A percentile compares a stretch with the other conserved stretches of the same genome.
These are phyloP conservation scores for Cladophialophora carrionii DNA, from an alignment of 2,329 filamentous ascomycete species.

Conservation along the genomic window DNA sequence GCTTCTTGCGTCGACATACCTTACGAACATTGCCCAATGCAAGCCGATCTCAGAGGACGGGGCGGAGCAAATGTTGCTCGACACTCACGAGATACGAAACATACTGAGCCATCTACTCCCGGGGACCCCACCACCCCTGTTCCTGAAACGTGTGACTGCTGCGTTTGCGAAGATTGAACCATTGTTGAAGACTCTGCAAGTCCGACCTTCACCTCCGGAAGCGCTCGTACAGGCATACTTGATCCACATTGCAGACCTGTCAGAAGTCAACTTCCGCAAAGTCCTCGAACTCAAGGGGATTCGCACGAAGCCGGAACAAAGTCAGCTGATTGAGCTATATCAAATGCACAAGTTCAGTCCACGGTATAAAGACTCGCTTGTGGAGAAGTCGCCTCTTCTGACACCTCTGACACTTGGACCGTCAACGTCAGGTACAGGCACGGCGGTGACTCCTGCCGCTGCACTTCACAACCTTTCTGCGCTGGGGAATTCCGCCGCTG, in stretches of 20 bases:
- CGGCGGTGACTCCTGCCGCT: conserved; percentile 44
- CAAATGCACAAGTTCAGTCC: conserved; percentile 75
- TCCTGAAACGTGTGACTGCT: conserved; percentile 81
- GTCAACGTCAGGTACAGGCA: conserved; percentile 42
- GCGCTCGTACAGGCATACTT: conserved; percentile 95
- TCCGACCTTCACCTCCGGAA: conserved; percentile 86
- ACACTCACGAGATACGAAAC: conserved; percentile 88
- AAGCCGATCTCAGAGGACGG: conserved; percentile 90
- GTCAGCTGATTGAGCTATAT: conserved; percentile 84
- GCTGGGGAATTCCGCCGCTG: conserved; percentile 48
- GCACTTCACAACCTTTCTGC: conserved; percentile 53
- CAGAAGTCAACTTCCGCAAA: conserved; percentile 93
- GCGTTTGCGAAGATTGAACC: conserved; percentile 87
- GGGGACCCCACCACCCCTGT: conserved; percentile 64
- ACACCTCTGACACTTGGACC: conserved; percentile 62
- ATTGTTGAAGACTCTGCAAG: conserved; percentile 93
- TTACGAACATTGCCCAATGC: conserved; percentile 83
- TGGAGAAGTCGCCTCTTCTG: conserved; percentile 70
- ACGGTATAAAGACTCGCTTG: conserved; percentile 67
- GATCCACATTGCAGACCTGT: conserved; percentile 92
- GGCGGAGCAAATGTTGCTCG: conserved; percentile 96
- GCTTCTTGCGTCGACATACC: conserved; percentile 75
- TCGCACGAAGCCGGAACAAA: conserved; percentile 75
- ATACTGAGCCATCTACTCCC: conserved; percentile 72
- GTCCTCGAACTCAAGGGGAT: conserved; percentile 95